Evolutionary conservation across 768 basidiomycete species (phyloP).

Genomic region (Russula abietina): DNA sequence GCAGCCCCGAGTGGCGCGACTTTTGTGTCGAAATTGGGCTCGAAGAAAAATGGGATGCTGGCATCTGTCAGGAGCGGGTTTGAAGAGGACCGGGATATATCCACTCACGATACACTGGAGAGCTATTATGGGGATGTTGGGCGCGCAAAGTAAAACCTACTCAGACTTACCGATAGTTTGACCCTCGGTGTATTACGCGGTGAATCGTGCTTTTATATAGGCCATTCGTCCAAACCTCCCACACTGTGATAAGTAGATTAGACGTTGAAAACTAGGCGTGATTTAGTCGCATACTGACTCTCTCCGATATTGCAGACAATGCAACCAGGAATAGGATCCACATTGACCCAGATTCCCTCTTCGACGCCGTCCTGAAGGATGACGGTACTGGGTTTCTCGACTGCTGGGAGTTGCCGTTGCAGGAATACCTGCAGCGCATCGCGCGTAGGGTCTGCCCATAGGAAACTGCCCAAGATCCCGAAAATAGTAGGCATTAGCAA

Average conservation of each 20-base stretch:
- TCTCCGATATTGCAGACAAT: slow-evolving; percentile 90
- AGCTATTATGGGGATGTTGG: not conserved
- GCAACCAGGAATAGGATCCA: slow-evolving; percentile 76
- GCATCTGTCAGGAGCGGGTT: slow-evolving; percentile 4
- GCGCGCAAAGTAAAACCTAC: not conserved
- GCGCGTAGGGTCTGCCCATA: slow-evolving; percentile 77
- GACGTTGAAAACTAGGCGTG: not conserved
- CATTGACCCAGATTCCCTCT: slow-evolving; percentile 71
- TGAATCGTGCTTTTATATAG: slow-evolving; percentile 87
- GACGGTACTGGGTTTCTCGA: slow-evolving; percentile 29
- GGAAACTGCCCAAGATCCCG: slow-evolving; percentile 48
- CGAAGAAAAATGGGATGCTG: slow-evolving; percentile 91
- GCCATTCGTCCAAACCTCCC: slow-evolving; percentile 88
- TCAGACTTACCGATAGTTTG: slow-evolving; percentile 50
- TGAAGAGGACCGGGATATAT: not conserved
- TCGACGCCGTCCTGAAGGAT: slow-evolving; percentile 48
- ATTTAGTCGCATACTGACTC: slow-evolving; percentile 46
- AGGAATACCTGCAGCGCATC: slow-evolving; percentile 81
- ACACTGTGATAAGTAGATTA: slow-evolving; percentile 48
- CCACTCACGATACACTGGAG: slow-evolving; percentile 62
- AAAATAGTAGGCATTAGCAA: slow-evolving; percentile 1
- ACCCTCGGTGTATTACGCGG: slow-evolving; percentile 71
- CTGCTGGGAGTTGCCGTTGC: slow-evolving; percentile 35
- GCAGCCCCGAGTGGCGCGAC: slow-evolving; percentile 63
- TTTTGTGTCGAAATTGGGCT: slow-evolving; percentile 75